Base-by-base conservation (phyloP, 208 protist species). In the Acanthamoeba healyi region DNA sequence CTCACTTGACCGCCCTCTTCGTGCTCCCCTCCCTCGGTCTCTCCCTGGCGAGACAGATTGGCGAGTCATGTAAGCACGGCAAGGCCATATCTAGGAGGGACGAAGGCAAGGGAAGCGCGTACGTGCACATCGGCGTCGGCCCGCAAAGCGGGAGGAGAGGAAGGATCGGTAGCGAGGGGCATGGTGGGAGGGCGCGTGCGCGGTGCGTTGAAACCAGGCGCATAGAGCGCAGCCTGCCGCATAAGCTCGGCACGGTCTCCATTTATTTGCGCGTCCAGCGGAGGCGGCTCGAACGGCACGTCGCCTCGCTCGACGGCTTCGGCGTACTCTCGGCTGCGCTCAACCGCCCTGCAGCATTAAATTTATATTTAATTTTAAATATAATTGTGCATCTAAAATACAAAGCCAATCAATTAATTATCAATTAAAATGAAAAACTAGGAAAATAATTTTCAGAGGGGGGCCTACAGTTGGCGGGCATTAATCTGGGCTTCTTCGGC, bases 191-290 rank as follows among this genome's bases (percentile, higher is more conserved):
- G 58, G 22, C 74, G 38, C 2, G 74, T 84, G 74, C 74, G 74
- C 3, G 74, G 74, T 2, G 46, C 74, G n/a, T 49, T 58, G 42
- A 17, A 26, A 14, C 44, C 74, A 14, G 74, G 74, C 32, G 74
- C 14, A 26, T 84, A 84, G 42, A 61, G 54, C 7, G 82, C 46
- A 24, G 49, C 49, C 32, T 90, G 54, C 26, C 58, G 82, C 42
- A 72, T 3, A 32, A 90, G 82, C 54, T 90, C 82, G 17, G 49
- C 82, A 24, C 51, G 58, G 56, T 63, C 54, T 6, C 22, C 82
- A 26, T 90, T 90, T 17, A 90, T 90, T n/a, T 90, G 82, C 15
- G 82, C 82, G 54, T 90, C 82, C n/a, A 90, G 82, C 1, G 82
- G 82, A 10, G 82, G 82, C 29, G 82, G 82, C 36, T 90, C 32